phyloP scores from a whole-genome alignment of 805 yeast species.

The Middelhovenomyces tepae region DNA sequence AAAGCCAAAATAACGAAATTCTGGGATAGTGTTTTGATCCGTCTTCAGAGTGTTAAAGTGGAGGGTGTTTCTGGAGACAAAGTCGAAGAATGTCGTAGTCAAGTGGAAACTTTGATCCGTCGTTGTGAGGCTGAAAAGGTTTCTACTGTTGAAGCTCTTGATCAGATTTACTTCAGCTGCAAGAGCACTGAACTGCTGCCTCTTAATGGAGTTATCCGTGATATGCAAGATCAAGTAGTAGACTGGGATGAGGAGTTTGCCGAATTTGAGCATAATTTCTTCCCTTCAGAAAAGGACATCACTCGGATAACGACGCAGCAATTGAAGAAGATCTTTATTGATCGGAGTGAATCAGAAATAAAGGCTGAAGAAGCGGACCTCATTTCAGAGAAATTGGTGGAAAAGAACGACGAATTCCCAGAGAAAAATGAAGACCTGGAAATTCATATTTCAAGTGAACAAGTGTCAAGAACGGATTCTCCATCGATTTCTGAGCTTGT shows the following conservation, averaged over 20 bases:
- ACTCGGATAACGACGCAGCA: slow-evolving; percentile 85
- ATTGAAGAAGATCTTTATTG: slow-evolving; percentile 57
- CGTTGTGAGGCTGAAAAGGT: slow-evolving; percentile 44
- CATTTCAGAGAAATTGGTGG: slow-evolving; percentile 13
- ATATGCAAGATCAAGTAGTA: slow-evolving; percentile 72
- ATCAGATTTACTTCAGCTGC: slow-evolving; percentile 45
- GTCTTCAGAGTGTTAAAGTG: slow-evolving; percentile 70
- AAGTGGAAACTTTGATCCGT: slow-evolving; percentile 49
- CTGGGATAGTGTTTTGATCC: slow-evolving; percentile 60
- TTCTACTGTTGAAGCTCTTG: slow-evolving; percentile 37
- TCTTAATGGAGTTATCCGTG: slow-evolving; percentile 59
- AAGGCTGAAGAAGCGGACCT: slow-evolving; percentile 5
- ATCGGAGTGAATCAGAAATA: slow-evolving; percentile 33
- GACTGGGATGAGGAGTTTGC: slow-evolving; percentile 80
- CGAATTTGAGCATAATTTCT: slow-evolving; percentile 64
- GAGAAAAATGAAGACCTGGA: slow-evolving; percentile 19
- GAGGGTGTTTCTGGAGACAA: slow-evolving; percentile 66
- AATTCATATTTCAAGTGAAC: slow-evolving; percentile 16
- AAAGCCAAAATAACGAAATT: slow-evolving; percentile 46
- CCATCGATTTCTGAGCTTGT: too few species aligned
- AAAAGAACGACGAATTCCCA: slow-evolving; percentile 14
- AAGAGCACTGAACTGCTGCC: slow-evolving; percentile 58
- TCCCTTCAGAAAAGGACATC: slow-evolving; percentile 91
- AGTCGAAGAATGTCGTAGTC: slow-evolving; percentile 55
- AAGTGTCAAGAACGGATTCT: slow-evolving; percentile 10